Percentiles rank a stretch among this genome's conserved stretches.
Conservation (phyloP, 306 rosid genomes). For the Quercus gilva region DNA sequence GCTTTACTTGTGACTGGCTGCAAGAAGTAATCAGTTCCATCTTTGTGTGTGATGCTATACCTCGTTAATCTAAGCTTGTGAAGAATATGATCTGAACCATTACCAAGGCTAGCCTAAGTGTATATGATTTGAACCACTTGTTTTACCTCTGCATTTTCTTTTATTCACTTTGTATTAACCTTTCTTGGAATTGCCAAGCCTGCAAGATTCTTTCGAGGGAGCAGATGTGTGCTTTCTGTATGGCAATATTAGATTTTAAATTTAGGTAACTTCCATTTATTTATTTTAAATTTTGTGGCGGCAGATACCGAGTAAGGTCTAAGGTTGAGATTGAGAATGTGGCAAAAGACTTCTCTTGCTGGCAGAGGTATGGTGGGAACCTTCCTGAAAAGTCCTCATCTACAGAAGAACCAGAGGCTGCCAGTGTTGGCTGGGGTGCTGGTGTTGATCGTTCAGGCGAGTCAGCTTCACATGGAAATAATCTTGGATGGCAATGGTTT, state of each 20-base stretch:
- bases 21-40: background rate
- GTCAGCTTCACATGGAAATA: slow-evolving; percentile 58
- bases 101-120: background rate
- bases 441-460: slow-evolving; percentile 48
- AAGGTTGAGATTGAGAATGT: slow-evolving; percentile 93
- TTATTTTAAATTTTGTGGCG: background rate
- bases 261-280: background rate
- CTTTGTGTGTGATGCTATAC: background rate
- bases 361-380: slow-evolving; percentile 77
- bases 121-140: background rate
- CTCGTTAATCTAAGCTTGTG: too few relatives aligned
- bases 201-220: background rate
- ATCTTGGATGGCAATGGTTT: slow-evolving; percentile 84
- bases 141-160: background rate
- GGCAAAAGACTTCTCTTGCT: slow-evolving; percentile 63
- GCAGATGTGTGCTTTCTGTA: background rate
- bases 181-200: background rate
- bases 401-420: slow-evolving; percentile 75
- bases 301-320: slow-evolving; percentile 88
- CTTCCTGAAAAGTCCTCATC: slow-evolving; percentile 36
- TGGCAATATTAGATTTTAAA: background rate
- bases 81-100: background rate
- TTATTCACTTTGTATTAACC: background rate
- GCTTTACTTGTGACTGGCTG: background rate
- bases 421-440: slow-evolving; percentile 88